These are phyloP conservation scores for Vitis labrusca DNA, from an alignment of 164 flowering plant genomes.

Conservation along the genomic window DNA sequence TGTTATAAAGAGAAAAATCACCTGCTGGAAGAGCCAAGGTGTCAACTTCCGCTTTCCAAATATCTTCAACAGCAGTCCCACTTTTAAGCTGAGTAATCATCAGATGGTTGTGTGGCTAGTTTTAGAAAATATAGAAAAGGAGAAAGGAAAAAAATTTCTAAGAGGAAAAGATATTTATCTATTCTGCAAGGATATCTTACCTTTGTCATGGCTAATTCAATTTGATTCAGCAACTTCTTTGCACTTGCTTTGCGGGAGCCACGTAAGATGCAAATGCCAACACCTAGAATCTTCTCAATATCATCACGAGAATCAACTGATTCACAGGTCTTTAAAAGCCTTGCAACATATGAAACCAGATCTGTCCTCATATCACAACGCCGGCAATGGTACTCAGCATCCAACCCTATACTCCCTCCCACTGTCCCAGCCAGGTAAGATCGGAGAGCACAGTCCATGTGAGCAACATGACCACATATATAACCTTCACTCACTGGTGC, in stretches of 20 bases:
- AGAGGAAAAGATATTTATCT: background rate
- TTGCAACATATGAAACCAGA: conserved; percentile 57
- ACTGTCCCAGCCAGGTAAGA: conserved; percentile 87
- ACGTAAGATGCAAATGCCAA: conserved; percentile 58
- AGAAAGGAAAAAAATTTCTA: conserved; percentile 7
- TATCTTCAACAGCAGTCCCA: conserved; percentile 41
- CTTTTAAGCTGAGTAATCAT: conserved; percentile 55
- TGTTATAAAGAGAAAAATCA: conserved; percentile 13
- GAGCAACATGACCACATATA: conserved; percentile 82
- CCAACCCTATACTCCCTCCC: conserved; percentile 76
- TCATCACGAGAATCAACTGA: conserved; percentile 49
- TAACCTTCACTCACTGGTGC: conserved; percentile 37
- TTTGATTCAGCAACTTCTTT: conserved; percentile 32
- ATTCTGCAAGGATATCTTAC: conserved; percentile 26
- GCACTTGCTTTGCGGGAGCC: conserved; percentile 52
- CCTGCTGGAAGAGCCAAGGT: conserved; percentile 31
- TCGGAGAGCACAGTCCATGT: conserved; percentile 75
- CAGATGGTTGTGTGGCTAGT: conserved; percentile 23
- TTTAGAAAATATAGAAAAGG: conserved; percentile 18
- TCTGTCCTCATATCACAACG: conserved; percentile 82
- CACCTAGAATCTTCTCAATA: conserved; percentile 52
- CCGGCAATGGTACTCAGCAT: conserved; percentile 83
- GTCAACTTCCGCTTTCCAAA: conserved; percentile 44
- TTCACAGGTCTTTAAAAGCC: conserved; percentile 46
- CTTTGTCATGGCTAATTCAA: conserved; percentile 45